Conservation (phyloP, 768 basidiomycete genomes). For the Hirschioporus abietinus region DNA sequence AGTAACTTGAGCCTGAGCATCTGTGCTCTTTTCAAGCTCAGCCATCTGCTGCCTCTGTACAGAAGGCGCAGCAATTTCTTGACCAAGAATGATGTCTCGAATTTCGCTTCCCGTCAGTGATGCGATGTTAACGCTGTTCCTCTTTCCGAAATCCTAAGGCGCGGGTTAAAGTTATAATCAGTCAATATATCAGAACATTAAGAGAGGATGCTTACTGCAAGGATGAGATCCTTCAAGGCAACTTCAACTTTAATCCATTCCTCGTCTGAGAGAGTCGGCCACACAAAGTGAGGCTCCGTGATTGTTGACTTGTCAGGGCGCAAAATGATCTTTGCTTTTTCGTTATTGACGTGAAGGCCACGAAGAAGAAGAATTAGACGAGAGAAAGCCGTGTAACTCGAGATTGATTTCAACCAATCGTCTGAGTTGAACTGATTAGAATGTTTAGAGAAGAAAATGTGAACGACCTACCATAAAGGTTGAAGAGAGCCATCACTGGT, state of each 20-base stretch:
- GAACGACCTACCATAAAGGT: constrained; percentile 68
- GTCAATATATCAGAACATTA: constrained; percentile 9
- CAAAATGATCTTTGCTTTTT: constrained; percentile 97
- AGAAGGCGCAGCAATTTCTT: constrained; percentile 95
- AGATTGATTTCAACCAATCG: constrained; percentile 99
- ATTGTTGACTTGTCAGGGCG: constrained; percentile 97
- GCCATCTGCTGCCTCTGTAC: constrained; percentile 99
- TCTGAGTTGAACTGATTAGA: constrained; percentile 40
- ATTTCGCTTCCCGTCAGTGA: constrained; percentile 96
- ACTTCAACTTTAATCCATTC: constrained; percentile 99
- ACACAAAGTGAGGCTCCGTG: constrained; percentile 96
- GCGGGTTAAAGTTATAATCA: constrained; percentile 15
- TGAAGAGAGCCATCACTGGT: constrained; percentile 99
- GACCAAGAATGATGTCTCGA: constrained; percentile 96
- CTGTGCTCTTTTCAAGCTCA: constrained; percentile 93
- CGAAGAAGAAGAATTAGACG: constrained; percentile 95
- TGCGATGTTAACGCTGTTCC: constrained; percentile 98
- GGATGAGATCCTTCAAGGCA: constrained; percentile 95
- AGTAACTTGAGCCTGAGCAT: constrained; percentile 92
- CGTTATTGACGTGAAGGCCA: constrained; percentile 97
- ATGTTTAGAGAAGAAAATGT: constrained; percentile 2
- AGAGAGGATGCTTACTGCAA: constrained; percentile 48
- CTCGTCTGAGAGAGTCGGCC: constrained; percentile 89
- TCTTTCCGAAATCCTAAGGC: constrained; percentile 89
- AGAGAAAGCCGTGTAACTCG: constrained; percentile 98